Evolutionary conservation across 2,329 filamentous ascomycete species (phyloP), one percentile per base, ranked within the genome.

Genomic region (Apiospora koreana): DNA sequence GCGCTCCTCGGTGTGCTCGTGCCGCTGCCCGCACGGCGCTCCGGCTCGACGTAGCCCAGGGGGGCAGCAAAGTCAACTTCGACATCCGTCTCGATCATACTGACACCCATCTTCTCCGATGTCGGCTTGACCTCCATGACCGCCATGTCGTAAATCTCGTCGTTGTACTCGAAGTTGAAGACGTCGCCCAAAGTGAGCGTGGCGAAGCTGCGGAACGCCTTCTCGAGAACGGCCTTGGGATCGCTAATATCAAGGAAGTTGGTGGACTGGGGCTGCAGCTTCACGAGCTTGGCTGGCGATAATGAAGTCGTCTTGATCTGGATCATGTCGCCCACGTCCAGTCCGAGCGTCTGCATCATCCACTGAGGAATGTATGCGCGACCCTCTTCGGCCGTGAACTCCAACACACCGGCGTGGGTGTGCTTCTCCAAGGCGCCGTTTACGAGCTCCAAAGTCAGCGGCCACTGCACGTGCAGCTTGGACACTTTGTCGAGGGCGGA

Each of bases 311-410:
- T 97, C 82, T 97, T 97, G 81, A 98, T 91, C 83, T 99, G 95
- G 3, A 99, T 88, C 77, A 99, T 91, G 78, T 99, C 96, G 68
- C 96, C 96, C 1, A 95, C 94, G 71, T 98, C 95, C 69, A 99
- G 89, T 1, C 88, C 85, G 6, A 99, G 88, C 0, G 94, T 96
- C 84, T 94, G 90, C 96, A 99, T 98, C 85, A 98, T 92, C 94
- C 96, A 99, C 81, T 95, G 94, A 42, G 96, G 96, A 72, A 99
- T 87, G 82, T 99, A 99, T 69, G 97, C 94, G 80, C 96, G 93
- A 67, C 96, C 96, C 81, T 99, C 96, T 79, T 99, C 96, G 4
- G 96, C 96, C 70, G 97, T 96, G 79, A 99, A 99, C 82, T 99
- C 96, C 73, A 99, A 83, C 25, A 99, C 96, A 85, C 96, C 96